Conservation (phyloP, 257 asterid species). For the Solanum gracilifrons region DNA sequence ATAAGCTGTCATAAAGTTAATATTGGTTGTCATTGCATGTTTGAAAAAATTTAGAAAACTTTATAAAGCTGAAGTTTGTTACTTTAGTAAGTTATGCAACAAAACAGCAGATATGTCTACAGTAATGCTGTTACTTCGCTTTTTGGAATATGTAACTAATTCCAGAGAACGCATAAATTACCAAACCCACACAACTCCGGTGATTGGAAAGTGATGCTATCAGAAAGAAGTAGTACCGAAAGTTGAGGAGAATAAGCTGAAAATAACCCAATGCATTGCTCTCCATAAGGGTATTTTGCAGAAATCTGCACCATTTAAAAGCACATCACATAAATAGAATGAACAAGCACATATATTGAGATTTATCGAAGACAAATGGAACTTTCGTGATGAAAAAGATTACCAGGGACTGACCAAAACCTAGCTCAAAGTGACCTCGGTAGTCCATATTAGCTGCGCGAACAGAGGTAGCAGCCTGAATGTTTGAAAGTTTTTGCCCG, state of each 20-base stretch:
- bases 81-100: neutral
- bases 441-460: conserved; percentile 8
- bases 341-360: neutral
- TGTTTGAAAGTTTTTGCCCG: conserved; percentile 19
- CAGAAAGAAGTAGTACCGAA: conserved; percentile 15
- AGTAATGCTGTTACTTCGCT: neutral
- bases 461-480: conserved; percentile 5
- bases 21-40: neutral
- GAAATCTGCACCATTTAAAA: conserved; percentile 26
- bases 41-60: neutral
- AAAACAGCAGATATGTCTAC: neutral
- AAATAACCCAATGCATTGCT: conserved; percentile 36
- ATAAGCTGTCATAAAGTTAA: neutral
- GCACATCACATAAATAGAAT: neutral
- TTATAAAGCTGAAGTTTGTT: neutral
- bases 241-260: conserved; percentile 35
- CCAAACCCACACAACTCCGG: neutral
- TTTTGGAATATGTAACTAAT: neutral
- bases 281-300: conserved; percentile 41
- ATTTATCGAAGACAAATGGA: neutral
- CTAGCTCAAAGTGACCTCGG: conserved; percentile 31
- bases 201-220: neutral
- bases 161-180: neutral
- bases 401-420: conserved; percentile 46
- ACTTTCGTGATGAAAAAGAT: neutral